These are phyloP conservation scores for Penicillium salamii DNA, from an alignment of 495 filamentous ascomycete species.

Conservation along the genomic window DNA sequence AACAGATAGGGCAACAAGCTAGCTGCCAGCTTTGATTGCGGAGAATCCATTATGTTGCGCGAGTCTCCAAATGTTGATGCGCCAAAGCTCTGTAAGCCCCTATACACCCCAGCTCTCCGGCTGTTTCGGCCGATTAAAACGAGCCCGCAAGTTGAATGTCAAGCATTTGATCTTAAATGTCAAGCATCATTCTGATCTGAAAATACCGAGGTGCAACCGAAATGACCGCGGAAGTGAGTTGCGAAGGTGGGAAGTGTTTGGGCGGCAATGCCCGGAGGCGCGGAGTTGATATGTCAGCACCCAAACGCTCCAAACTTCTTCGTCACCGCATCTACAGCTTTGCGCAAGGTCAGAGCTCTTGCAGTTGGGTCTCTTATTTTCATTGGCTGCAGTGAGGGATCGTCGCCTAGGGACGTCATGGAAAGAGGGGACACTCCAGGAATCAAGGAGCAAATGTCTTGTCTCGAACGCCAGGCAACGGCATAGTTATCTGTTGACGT, in stretches of 20 bases:
- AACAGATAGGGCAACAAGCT: conserved; percentile 30
- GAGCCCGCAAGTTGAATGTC: conserved; percentile 7
- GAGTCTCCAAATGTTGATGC: background rate
- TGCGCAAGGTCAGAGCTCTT: conserved; percentile 16
- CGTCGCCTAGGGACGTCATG: conserved; percentile 21
- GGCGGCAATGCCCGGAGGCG: conserved; percentile 14
- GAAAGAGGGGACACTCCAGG: conserved; percentile 17
- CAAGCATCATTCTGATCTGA: conserved; percentile 16
- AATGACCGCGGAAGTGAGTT: conserved; percentile 6
- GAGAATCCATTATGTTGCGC: conserved; percentile 16
- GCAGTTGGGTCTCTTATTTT: background rate
- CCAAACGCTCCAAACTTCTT: background rate
- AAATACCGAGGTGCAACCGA: background rate
- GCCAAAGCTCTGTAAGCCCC: conserved; percentile 5
- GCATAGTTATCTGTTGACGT: too few relatives aligned
- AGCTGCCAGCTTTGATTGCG: conserved; percentile 17
- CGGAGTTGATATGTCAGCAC: conserved; percentile 31
- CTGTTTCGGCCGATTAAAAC: conserved; percentile 10
- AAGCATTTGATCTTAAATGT: conserved; percentile 17
- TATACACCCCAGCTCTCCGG: conserved; percentile 14
- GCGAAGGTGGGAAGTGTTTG: conserved; percentile 4
- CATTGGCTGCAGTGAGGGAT: conserved; percentile 16
- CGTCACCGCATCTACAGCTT: too few relatives aligned
- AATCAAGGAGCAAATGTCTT: conserved; percentile 17
- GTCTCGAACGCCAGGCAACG: too few relatives aligned